Percentiles rank a stretch among this genome's conserved stretches.
Evolutionary conservation across 2,329 filamentous ascomycete genomes (phyloP).

Genomic region (Xylaria sp.): DNA sequence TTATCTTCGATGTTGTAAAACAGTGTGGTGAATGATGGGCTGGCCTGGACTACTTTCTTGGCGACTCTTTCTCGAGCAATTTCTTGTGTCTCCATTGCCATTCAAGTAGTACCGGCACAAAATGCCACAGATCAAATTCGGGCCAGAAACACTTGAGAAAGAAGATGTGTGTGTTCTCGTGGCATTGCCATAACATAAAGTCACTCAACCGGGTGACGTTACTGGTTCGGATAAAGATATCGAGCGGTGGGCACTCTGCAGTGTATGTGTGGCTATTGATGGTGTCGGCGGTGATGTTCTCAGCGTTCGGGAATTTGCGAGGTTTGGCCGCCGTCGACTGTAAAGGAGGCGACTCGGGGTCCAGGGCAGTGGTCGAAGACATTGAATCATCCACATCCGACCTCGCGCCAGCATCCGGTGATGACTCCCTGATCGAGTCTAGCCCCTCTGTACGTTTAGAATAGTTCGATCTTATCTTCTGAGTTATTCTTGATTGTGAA

Average conservation of each 20-base stretch:
- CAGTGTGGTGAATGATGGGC: background rate
- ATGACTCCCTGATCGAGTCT: conserved; percentile 61
- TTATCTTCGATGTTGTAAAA: conserved; percentile 2
- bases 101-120: conserved; percentile 90
- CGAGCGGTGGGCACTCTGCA: conserved; percentile 83
- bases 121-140: conserved; percentile 93
- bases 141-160: conserved; percentile 96
- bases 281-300: conserved; percentile 85
- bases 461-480: conserved; percentile 81
- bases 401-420: conserved; percentile 60
- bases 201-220: conserved; percentile 93
- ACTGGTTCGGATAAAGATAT: conserved; percentile 91
- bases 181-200: conserved; percentile 99
- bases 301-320: conserved; percentile 74
- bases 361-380: conserved; percentile 70
- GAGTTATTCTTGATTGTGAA: conserved; percentile 86
- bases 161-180: conserved; percentile 90
- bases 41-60: conserved; percentile 45
- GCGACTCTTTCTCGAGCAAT: conserved; percentile 64
- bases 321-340: conserved; percentile 50
- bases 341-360: conserved; percentile 63
- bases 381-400: conserved; percentile 64
- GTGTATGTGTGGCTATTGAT: conserved; percentile 91
- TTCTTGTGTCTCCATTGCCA: conserved; percentile 80
- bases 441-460: conserved; percentile 60